Evolutionary conservation across 1,139 yeast genomes (phyloP).

Genomic region (Candida sanyaensis): DNA sequence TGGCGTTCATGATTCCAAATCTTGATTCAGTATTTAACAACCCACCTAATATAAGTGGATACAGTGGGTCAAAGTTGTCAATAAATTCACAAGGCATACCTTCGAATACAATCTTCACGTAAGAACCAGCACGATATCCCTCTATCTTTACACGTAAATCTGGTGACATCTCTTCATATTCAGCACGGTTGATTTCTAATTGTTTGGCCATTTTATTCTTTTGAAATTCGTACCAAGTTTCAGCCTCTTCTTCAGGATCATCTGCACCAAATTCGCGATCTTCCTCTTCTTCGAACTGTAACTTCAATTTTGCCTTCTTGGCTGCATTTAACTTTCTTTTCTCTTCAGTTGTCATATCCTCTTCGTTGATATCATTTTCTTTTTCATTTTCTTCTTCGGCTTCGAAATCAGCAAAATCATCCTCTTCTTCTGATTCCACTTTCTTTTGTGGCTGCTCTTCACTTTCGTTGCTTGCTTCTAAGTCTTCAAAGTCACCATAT

Average conservation of each 20-base stretch:
- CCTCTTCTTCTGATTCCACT: slow-evolving; percentile 10
- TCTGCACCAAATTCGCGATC: slow-evolving; percentile 74
- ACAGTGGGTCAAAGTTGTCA: slow-evolving; percentile 80
- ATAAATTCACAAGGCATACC: slow-evolving; percentile 87
- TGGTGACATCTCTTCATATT: slow-evolving; percentile 70
- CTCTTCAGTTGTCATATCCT: slow-evolving; percentile 58
- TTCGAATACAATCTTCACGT: slow-evolving; percentile 86
- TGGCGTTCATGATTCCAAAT: slow-evolving; percentile 89
- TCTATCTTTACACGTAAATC: slow-evolving; percentile 79
- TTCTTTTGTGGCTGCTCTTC: slow-evolving; percentile 14
- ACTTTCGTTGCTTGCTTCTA: slow-evolving; percentile 50
- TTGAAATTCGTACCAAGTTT: slow-evolving; percentile 97
- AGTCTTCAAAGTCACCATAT: slow-evolving; percentile 80
- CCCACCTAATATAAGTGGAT: slow-evolving; percentile 90
- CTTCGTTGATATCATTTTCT: slow-evolving; percentile 32
- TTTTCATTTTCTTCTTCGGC: slow-evolving; percentile 49
- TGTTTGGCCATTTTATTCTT: slow-evolving; percentile 97
- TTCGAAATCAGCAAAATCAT: slow-evolving; percentile 57
- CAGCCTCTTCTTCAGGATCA: slow-evolving; percentile 77
- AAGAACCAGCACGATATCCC: slow-evolving; percentile 92
- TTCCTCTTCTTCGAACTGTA: slow-evolving; percentile 92
- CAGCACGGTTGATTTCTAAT: slow-evolving; percentile 86
- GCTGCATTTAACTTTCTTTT: slow-evolving; percentile 82
- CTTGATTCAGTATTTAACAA: slow-evolving; percentile 86
- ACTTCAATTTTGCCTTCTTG: slow-evolving; percentile 82